A percentile compares a stretch with the other conserved stretches of the same genome.
Evolutionary conservation across 2,329 filamentous ascomycete species (phyloP).

Genomic region (Sarocladiaceae sp.): DNA sequence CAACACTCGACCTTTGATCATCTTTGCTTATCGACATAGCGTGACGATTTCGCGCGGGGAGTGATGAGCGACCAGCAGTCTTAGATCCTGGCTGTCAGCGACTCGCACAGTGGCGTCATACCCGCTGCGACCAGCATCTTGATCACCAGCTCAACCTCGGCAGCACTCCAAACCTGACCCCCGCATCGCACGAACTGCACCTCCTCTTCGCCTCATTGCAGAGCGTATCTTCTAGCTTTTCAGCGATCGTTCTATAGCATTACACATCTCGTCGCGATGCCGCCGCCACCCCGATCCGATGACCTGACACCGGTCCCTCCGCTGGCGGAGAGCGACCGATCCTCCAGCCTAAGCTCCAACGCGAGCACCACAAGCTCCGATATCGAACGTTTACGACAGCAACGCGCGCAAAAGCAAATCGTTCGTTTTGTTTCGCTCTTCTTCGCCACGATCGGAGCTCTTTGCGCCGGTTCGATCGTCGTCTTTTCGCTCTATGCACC

Average conservation of each 20-base stretch:
- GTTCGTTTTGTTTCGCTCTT: slow-evolving; percentile 46
- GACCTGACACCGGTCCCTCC: slow-evolving; percentile 6
- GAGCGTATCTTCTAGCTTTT: not conserved
- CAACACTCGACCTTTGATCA: not conserved
- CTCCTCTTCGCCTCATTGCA: not conserved
- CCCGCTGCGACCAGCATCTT: not conserved
- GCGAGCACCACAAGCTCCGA: slow-evolving; percentile 3
- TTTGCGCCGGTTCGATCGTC: slow-evolving; percentile 88
- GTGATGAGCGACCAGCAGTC: not conserved
- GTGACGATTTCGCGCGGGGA: not conserved
- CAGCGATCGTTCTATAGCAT: not conserved
- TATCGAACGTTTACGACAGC: not conserved
- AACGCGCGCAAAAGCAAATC: slow-evolving; percentile 23
- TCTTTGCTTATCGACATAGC: not conserved
- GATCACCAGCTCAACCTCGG: not conserved
- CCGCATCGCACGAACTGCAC: not conserved
- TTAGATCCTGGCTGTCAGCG: not conserved
- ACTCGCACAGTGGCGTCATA: not conserved
- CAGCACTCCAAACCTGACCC: not conserved
- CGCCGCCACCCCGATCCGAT: not conserved
- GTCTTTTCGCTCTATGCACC: slow-evolving; percentile 93
- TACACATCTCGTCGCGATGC: not conserved
- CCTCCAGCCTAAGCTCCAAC: not conserved
- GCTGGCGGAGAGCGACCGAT: slow-evolving; percentile 6
- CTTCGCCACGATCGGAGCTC: slow-evolving; percentile 50